Evolutionary conservation across 306 rosid genomes (phyloP).

Genomic region (Cercis canadensis): DNA sequence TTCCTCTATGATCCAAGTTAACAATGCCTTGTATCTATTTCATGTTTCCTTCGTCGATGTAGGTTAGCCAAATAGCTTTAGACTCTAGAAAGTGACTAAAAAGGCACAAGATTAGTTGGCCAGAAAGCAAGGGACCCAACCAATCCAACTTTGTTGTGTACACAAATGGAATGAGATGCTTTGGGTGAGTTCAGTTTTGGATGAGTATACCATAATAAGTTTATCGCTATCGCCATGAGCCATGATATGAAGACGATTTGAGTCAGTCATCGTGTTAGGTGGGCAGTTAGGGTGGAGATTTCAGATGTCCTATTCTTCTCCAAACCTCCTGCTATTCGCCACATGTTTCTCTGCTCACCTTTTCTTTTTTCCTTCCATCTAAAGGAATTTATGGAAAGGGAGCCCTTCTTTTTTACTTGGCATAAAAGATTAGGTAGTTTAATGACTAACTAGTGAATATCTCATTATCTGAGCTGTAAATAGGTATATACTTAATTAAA

Average conservation of each 20-base stretch:
- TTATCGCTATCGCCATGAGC: background rate
- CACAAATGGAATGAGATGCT: slow-evolving; percentile 5
- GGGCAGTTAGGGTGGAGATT: slow-evolving; percentile 40
- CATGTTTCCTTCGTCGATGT: background rate
- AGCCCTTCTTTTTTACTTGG: too few relatives aligned
- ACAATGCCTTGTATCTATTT: background rate
- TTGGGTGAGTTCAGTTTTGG: background rate
- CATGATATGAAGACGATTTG: too few relatives aligned
- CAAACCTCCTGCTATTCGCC: slow-evolving; percentile 25
- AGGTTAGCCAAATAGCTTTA: slow-evolving; percentile 16
- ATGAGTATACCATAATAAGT: slow-evolving; percentile 12
- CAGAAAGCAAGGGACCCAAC: slow-evolving; percentile 25
- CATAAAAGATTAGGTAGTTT: too few relatives aligned
- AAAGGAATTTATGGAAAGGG: slow-evolving; percentile 9
- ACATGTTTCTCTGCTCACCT: background rate
- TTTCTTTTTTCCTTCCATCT: slow-evolving; percentile 22
- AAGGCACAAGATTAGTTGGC: slow-evolving; percentile 24
- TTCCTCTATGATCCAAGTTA: background rate
- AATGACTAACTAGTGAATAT: too few relatives aligned
- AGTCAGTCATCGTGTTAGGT: slow-evolving; percentile 38
- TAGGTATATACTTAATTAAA: too few relatives aligned
- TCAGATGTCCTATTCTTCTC: slow-evolving; percentile 30
- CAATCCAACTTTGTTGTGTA: background rate
- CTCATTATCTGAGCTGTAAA: too few relatives aligned
- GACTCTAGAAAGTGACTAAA: slow-evolving; percentile 1